Evolutionary conservation across 495 filamentous ascomycete species (phyloP).

Genomic region (Neurospora sp.): DNA sequence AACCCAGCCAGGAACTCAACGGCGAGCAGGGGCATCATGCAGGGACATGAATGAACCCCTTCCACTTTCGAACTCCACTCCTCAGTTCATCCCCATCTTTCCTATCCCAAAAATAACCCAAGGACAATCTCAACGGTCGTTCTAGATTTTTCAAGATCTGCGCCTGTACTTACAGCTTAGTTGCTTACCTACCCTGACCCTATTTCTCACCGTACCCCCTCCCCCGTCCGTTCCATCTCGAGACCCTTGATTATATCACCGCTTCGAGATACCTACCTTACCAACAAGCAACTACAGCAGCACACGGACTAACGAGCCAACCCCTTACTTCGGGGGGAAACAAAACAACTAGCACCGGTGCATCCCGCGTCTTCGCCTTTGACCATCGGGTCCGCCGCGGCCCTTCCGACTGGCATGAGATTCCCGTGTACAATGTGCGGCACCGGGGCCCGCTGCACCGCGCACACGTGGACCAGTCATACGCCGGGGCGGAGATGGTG

Average conservation of each 20-base stretch:
- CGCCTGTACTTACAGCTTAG: not conserved
- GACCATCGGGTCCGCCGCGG: slow-evolving; percentile 62
- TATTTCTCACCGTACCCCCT: not conserved
- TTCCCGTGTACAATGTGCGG: slow-evolving; percentile 16
- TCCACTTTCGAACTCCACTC: not conserved
- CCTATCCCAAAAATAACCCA: not conserved
- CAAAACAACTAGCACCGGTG: slow-evolving; percentile 46
- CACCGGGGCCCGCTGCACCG: slow-evolving; percentile 53
- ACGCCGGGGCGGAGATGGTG: slow-evolving; percentile 44
- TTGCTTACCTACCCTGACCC: not conserved
- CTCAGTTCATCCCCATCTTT: not conserved
- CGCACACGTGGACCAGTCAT: slow-evolving; percentile 66
- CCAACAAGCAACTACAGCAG: not conserved
- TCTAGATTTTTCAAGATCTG: not conserved
- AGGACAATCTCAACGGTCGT: not conserved
- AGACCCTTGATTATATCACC: not conserved
- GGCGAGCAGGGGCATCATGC: not conserved
- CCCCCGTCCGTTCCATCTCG: too few relatives aligned
- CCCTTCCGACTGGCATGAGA: slow-evolving; percentile 26
- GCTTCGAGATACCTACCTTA: not conserved
- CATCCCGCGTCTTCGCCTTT: slow-evolving; percentile 53
- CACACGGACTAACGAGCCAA: not conserved
- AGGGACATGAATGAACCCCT: not conserved
- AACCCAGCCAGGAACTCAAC: not conserved
- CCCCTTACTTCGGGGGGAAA: not conserved